Base-by-base conservation (phyloP, 352 stramenopile genomes). In the Phytopythium montanum region DNA sequence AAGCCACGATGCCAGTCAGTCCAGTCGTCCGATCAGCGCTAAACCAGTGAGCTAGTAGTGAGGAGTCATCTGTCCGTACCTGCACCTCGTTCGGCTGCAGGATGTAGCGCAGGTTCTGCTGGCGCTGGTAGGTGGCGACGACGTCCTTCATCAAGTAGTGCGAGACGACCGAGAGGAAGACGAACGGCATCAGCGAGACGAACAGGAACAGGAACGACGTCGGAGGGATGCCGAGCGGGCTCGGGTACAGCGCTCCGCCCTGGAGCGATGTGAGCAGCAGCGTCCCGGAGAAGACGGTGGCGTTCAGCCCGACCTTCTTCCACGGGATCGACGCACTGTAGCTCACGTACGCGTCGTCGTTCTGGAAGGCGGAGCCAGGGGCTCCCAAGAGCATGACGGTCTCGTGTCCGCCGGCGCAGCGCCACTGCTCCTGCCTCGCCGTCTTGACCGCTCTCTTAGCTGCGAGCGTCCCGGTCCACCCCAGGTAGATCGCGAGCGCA, bases 231-330 rank as follows among this genome's bases (percentile, higher is more conserved):
- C 93, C 93, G 42, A 98, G 59, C 13, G 92, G 92, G 59, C 74
- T 93, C 12, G 76, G 65, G 45, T 97, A 95, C 34, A 80, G 81
- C 39, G 79, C 83, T 42, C 92, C 92, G 38, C 90, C 92, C 65
- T 97, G 92, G 14, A 96, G 78, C 26, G 96, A 56, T 52, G 96
- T 98, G 33, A 98, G 85, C 19, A 84, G 56, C 23, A 98, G 58
- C 19, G 96, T 84, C 21, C 92, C 71, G 49, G 79, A 51, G 52
- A 97, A 97, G 42, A 97, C 66, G 19, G 66, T 69, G 34, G 88
- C 70, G 36, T 97, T 76, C 18, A 90, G 60, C 13, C 65, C 69
- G 36, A 97, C 65, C 58, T 95, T 94, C 18, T 71, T 71, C 56
- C 63, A 77, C 38, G 76, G 85, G 14, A 79, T 68, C 9, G 65